A percentile compares a stretch with the other conserved stretches of the same genome.
Evolutionary conservation across 1,284 basidiomycete species (phyloP).

Genomic region (Inonotus hispidus): DNA sequence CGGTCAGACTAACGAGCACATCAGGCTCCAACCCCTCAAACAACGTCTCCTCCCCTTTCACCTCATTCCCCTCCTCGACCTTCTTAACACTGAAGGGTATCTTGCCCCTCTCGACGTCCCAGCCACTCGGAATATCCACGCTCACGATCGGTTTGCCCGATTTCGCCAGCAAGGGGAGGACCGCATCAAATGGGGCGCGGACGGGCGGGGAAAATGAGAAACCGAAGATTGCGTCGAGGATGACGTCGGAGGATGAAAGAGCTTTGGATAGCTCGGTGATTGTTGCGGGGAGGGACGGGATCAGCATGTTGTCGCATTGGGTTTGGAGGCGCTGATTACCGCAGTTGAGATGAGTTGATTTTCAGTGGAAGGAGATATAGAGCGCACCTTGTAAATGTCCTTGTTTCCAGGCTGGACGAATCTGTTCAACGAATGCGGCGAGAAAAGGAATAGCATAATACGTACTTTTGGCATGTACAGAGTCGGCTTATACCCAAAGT

Average conservation of each 20-base stretch:
- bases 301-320: conserved; percentile 86
- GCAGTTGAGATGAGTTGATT: not conserved
- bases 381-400: conserved; percentile 74
- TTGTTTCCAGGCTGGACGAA: conserved; percentile 69
- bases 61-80: conserved; percentile 18
- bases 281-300: conserved; percentile 52
- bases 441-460: not conserved
- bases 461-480: conserved; percentile 89
- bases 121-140: conserved; percentile 95
- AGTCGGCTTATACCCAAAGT: conserved; percentile 84
- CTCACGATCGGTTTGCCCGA: conserved; percentile 77
- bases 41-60: conserved; percentile 20
- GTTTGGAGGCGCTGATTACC: conserved; percentile 61
- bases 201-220: conserved; percentile 93
- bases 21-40: conserved; percentile 59
- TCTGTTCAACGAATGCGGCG: not conserved
- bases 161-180: conserved; percentile 62
- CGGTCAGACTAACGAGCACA: conserved; percentile 86
- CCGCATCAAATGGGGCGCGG: conserved; percentile 80
- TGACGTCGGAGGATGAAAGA: conserved; percentile 68
- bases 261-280: conserved; percentile 41
- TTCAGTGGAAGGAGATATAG: not conserved
- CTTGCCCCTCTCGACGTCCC: conserved; percentile 84
- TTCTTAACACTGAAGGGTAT: conserved; percentile 15
- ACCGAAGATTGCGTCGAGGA: conserved; percentile 95